Base-by-base conservation (phyloP, 345 rosid genomes). In the Mangifera indica region DNA sequence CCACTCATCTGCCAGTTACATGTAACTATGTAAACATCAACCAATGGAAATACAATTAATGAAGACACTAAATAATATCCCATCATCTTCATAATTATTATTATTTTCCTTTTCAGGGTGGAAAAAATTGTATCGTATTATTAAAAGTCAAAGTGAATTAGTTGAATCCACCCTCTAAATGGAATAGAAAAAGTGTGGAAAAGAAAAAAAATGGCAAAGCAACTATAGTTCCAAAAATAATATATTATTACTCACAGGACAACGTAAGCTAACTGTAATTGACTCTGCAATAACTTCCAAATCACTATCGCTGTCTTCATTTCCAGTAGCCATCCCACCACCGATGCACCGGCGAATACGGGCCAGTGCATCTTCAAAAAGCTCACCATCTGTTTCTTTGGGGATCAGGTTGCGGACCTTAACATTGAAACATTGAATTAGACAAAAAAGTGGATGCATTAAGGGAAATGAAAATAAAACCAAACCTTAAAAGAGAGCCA, bases 251-350 rank as follows among this genome's bases (percentile, higher is more conserved):
- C 84, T 78, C 69, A 82, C 85, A 44, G 85, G 85, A 55, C 85
- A 82, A 14, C 85, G 85, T 10, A 82, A 81, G 44, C 64, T 74
- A 60, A 82, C 79, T 0, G 74, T 48, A 71, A 82, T 44, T n/a
- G 81, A 71, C 60, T 82, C 85, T 82, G 85, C 78, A 64, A 82
- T 69, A 34, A 82, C 82, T 79, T 82, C 81, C 68, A 82, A 45
- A 71, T 82, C 85, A 48, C 82, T 82, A 54, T 82, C 85, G 67
- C 78, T 59, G 64, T 82, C 82, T 22, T 74, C 77, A 18, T 63
- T 65, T 51, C 26, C 63, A 20, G 72, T 34, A 51, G 71, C 66
- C 67, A 65, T 65, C 65, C 83, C 85, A 70, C 82, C 85, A 58
- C 83, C 81, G 55, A 82, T 61, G 71, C 85, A 74, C 20, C 83